These are phyloP conservation scores for Mycena capillaripes DNA, from an alignment of 768 basidiomycete genomes.

Conservation along the genomic window DNA sequence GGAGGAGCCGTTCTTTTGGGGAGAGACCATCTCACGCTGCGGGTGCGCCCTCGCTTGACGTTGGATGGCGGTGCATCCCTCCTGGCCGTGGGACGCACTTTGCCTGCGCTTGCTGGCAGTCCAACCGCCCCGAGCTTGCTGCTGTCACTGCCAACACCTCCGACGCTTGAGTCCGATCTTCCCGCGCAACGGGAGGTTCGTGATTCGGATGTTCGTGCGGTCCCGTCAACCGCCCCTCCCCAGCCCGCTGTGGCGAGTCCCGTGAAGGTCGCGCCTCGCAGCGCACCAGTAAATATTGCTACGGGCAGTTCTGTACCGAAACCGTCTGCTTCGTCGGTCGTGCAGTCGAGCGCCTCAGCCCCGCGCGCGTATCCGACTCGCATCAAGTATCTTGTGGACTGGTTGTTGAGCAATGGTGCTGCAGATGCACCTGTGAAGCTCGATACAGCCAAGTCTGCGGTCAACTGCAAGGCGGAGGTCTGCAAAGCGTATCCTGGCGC, in stretches of 20 bases:
- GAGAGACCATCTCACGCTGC: not conserved
- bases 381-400: conserved; percentile 20
- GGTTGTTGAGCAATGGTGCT: conserved; percentile 1
- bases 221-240: not conserved
- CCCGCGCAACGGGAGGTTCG: too few species aligned
- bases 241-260: not conserved
- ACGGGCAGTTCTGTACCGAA: not conserved
- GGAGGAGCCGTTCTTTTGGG: not conserved
- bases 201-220: too few species aligned
- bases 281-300: not conserved
- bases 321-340: not conserved
- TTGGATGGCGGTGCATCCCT: not conserved
- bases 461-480: too few species aligned
- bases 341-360: not conserved
- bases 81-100: too few species aligned
- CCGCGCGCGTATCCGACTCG: not conserved
- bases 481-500: too few species aligned
- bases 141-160: too few species aligned
- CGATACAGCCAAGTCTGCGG: not conserved
- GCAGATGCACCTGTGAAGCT: conserved; percentile 9
- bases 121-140: too few species aligned
- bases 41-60: conserved; percentile 8
- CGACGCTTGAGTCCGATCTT: too few species aligned
- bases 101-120: too few species aligned
- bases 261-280: not conserved